Conservation (phyloP, 495 filamentous ascomycete genomes). For the Aspergillus steynii region DNA sequence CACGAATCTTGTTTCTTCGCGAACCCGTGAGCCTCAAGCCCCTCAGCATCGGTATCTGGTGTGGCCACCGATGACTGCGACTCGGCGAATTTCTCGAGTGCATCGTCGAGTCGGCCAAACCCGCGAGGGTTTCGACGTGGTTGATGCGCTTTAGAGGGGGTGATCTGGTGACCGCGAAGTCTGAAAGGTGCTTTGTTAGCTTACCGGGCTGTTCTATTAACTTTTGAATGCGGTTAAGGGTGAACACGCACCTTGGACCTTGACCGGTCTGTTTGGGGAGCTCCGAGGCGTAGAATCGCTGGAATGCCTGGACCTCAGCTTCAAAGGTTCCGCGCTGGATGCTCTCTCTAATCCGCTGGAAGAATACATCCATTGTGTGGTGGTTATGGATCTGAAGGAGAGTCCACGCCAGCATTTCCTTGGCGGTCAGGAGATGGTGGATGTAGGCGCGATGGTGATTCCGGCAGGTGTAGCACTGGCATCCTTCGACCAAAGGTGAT, state of each 20-base stretch:
- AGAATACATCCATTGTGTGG: constrained; percentile 69
- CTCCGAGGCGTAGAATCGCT: constrained; percentile 59
- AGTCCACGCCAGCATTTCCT: constrained; percentile 96
- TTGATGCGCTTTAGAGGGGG: constrained; percentile 62
- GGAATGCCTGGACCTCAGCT: constrained; percentile 56
- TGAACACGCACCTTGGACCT: constrained; percentile 64
- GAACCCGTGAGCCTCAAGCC: constrained; percentile 62
- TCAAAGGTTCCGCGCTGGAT: constrained; percentile 66
- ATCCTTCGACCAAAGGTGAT: constrained; percentile 57
- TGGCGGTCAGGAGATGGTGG: constrained; percentile 80
- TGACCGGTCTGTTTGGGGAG: constrained; percentile 73
- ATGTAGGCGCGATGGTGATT: constrained; percentile 84
- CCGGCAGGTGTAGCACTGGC: constrained; percentile 81
- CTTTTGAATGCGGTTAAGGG: neutral
- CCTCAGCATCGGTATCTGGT: constrained; percentile 49
- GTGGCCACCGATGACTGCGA: constrained; percentile 50
- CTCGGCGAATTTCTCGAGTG: constrained; percentile 50
- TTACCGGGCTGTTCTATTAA: neutral
- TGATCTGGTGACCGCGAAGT: constrained; percentile 82
- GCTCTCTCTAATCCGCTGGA: constrained; percentile 62
- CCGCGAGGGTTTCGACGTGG: constrained; percentile 66
- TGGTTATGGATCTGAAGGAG: constrained; percentile 91
- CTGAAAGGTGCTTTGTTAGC: constrained; percentile 26
- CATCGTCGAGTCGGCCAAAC: constrained; percentile 59
- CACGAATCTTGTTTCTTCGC: constrained; percentile 46